These are phyloP conservation scores for Neurospora sp. DNA, from an alignment of 495 filamentous ascomycete genomes.

Conservation along the genomic window DNA sequence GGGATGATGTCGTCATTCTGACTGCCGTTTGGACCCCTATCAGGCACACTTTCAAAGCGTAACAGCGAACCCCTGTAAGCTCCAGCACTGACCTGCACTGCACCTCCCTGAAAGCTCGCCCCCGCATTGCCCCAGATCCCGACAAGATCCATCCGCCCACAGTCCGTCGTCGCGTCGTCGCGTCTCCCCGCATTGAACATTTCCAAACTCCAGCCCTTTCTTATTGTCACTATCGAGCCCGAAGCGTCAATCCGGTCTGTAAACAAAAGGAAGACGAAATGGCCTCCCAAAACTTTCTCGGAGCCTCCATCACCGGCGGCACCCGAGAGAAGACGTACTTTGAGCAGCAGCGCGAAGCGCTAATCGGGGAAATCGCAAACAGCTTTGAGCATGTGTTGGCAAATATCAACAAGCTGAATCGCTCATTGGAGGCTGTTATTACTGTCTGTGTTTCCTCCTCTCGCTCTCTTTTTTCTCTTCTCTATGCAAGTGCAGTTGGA, in stretches of 20 bases:
- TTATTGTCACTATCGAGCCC: background rate
- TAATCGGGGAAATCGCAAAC: constrained; percentile 74
- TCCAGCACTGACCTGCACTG: background rate
- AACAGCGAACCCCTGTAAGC: background rate
- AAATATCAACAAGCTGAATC: constrained; percentile 92
- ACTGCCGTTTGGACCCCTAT: background rate
- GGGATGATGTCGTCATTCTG: background rate
- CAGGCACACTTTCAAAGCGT: background rate
- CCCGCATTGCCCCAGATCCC: background rate
- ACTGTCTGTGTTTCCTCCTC: constrained; percentile 45
- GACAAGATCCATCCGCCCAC: background rate
- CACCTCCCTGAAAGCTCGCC: background rate
- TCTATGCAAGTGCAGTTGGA: background rate
- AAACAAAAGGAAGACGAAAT: constrained; percentile 7
- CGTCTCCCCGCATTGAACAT: background rate
- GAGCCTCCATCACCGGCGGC: constrained; percentile 22
- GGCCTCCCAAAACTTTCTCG: constrained; percentile 22
- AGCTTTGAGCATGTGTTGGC: constrained; percentile 89
- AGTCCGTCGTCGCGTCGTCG: background rate
- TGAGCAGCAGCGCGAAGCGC: constrained; percentile 69
- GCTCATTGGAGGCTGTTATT: constrained; percentile 85
- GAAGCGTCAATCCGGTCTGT: background rate
- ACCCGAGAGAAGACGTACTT: constrained; percentile 47
- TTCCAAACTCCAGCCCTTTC: background rate
- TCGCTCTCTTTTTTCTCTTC: background rate